Base-by-base conservation (phyloP, 1,284 basidiomycete species). In the Caloboletus firmus region DNA sequence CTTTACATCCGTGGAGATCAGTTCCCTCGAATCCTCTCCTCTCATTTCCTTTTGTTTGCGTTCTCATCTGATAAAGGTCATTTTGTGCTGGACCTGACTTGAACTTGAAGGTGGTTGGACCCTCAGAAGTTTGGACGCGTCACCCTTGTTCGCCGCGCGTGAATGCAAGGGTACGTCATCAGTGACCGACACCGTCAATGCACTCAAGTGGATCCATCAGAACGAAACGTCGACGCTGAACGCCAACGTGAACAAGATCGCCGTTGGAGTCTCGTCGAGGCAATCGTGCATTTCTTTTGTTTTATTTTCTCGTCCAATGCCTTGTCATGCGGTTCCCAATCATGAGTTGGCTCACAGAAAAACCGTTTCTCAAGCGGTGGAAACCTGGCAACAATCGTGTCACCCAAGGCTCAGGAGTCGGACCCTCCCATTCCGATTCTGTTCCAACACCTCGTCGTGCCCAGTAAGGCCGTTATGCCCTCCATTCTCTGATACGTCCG, bases 251-350 rank as follows among this genome's bases (percentile, higher is more conserved):
- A 62, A 66, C 22, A 72, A 73, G 51, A 74, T 83, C 41, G 81
- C 80, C 4, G 75, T 82, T 18, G 87, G 87, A 8, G 89, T 88
- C 24, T 85, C 82, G 1, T 89, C 87, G 2, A 88, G 86, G 85
- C 22, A 41, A 28, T 28, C 26, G 26, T 8, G 26, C 26, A 28
- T 28, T 28, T 28, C 7, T 8, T 8, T 8, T n/a, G n/a, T n/a
- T n/a, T n/a, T n/a, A n/a, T n/a, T n/a, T n/a, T n/a, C n/a, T n/a
- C n/a, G n/a, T n/a, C n/a, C n/a, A n/a, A n/a, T n/a, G n/a, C n/a
- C n/a, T n/a, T n/a, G n/a, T n/a, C n/a, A n/a, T n/a, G n/a, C n/a
- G n/a, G n/a, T 28, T 28, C 26, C 26, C 7, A 28, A 7, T 8
- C 26, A 28, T 28, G 26, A 28, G 26, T n/a, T n/a, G 5, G 32